phyloP scores from a whole-genome alignment of 805 yeast species.

The Kockiozyma suomiensis region DNA sequence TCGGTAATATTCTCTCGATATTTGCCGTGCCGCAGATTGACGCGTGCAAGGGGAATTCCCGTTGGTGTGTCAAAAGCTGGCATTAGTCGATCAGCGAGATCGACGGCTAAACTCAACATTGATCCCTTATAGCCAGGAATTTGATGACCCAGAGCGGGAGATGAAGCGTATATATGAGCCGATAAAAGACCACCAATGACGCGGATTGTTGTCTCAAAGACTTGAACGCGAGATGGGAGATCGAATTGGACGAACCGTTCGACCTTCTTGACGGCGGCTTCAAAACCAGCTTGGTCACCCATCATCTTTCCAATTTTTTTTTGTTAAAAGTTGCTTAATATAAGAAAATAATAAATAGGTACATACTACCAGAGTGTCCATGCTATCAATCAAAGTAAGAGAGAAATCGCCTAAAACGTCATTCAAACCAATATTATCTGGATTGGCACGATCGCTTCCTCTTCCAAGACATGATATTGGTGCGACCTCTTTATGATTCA shows the following conservation, averaged over 20 bases:
- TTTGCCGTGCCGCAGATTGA: conserved; percentile 64
- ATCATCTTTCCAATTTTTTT: too few species aligned
- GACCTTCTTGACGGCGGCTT: conserved; percentile 49
- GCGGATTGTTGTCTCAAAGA: conserved; percentile 83
- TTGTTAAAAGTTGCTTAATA: too few species aligned
- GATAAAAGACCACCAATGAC: conserved; percentile 80
- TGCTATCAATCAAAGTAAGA: conserved; percentile 72
- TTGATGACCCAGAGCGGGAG: conserved; percentile 49
- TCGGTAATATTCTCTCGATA: conserved; percentile 47
- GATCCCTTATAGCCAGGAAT: conserved; percentile 65
- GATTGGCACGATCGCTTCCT: conserved; percentile 61
- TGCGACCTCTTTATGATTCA: conserved; percentile 50
- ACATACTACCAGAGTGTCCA: conserved; percentile 72
- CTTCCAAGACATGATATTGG: conserved; percentile 74
- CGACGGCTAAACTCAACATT: conserved; percentile 69
- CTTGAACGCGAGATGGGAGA: conserved; percentile 74
- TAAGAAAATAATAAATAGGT: neutral
- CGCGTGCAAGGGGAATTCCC: conserved; percentile 77
- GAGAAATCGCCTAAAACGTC: conserved; percentile 87
- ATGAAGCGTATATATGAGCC: conserved; percentile 71
- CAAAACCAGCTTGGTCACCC: conserved; percentile 62
- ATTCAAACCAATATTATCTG: conserved; percentile 61
- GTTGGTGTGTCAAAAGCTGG: conserved; percentile 66
- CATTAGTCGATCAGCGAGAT: conserved; percentile 69
- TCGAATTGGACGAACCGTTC: conserved; percentile 52